These are phyloP conservation scores for Brassica rapa DNA, from an alignment of 345 rosid species.

Conservation along the genomic window DNA sequence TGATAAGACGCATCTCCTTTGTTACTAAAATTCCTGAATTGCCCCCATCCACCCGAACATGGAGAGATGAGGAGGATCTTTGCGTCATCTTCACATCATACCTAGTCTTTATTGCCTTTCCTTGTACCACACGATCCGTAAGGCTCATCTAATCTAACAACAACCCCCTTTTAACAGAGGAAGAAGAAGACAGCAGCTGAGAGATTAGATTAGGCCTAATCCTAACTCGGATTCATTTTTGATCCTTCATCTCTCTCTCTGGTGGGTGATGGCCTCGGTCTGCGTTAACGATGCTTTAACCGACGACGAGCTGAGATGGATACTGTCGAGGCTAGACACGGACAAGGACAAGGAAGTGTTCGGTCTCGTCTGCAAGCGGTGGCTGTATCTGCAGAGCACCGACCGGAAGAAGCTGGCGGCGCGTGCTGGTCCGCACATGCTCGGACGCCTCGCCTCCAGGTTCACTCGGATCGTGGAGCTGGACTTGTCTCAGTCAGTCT, in stretches of 20 bases:
- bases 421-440: constrained; percentile 95
- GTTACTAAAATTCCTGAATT: constrained; percentile 28
- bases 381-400: constrained; percentile 84
- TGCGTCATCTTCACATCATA: constrained; percentile 17
- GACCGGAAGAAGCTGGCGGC: constrained; percentile 86
- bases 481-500: constrained; percentile 90
- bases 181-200: background rate
- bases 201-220: constrained; percentile 6
- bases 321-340: constrained; percentile 61
- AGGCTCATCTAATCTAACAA: constrained; percentile 21
- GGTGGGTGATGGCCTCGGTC: constrained; percentile 43
- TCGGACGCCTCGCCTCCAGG: constrained; percentile 74
- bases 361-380: constrained; percentile 88
- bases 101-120: constrained; percentile 29
- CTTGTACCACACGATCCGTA: constrained; percentile 39
- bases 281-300: constrained; percentile 72
- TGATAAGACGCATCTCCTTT: constrained; percentile 26
- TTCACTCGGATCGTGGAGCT: constrained; percentile 68
- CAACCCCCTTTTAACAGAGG: background rate
- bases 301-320: constrained; percentile 79
- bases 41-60: constrained; percentile 37
- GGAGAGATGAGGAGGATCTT: constrained; percentile 22
- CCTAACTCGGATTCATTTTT: background rate
- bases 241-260: background rate
- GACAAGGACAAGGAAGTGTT: constrained; percentile 82